Base-by-base conservation (phyloP, 352 stramenopile species). In the Globisporangium cederbergense region DNA sequence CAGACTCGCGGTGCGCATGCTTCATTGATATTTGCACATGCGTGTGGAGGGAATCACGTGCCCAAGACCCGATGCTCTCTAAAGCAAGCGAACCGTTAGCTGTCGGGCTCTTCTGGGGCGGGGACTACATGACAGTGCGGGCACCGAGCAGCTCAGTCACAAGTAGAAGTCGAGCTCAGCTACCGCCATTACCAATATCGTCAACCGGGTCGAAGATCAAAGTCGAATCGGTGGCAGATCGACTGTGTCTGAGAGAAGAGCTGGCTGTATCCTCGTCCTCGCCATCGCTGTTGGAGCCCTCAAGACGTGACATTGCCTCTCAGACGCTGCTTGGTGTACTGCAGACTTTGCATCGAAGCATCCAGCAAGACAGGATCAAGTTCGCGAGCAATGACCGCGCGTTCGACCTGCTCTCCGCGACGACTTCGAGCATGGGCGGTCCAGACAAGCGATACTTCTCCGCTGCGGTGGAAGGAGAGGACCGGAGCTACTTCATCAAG, bases 281-380 rank as follows among this genome's bases (percentile, higher is more conserved):
- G 14, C 38, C 38, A 14, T 56, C 30, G 10, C 36, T 30, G 8
- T 49, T 47, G 40, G 9, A 57, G 58, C 18, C 8, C n/a, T 8
- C 42, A 13, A 20, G 30, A 22, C 20, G 60, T 58, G 54, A 68
- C 13, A 49, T 30, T 6, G 61, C 73, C 5, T 50, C 74, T 4
- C 62, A 58, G 14, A 79, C 78, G 5, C 60, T 89, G 28, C 34
- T 87, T 36, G 53, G 54, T 4, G 79, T 90, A 11, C 62, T 90
- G 14, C 71, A 84, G 32, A 83, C 73, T 4, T 60, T 90, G n/a
- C 72, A 79, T 38, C 53, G 55, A 50, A 74, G 72, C 54, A 83
- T 90, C 22, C 68, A 61, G 18, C 64, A 64, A 2, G 79, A 88
- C 25, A 65, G 70, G 32, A 22, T 58, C 25, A 42, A 52, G 7